Conservation (phyloP, 78 protist genomes). For the Dictyostelium purpureum region DNA sequence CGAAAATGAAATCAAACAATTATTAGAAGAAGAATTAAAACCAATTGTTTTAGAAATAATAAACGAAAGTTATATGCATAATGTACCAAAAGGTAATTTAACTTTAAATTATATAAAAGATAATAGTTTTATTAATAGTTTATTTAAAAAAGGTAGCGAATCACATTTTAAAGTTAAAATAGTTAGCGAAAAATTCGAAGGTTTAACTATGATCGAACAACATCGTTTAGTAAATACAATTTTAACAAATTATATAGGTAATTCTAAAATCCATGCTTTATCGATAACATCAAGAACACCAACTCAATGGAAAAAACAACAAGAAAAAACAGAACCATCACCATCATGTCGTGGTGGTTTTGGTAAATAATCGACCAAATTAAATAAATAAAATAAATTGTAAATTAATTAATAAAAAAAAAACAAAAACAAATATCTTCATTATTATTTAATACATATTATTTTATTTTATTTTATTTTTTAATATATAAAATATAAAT, state of each 20-base stretch:
- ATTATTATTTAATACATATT: neutral
- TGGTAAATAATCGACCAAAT: conserved; percentile 23
- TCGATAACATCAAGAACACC: conserved; percentile 83
- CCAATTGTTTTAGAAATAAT: conserved; percentile 53
- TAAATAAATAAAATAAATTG: too few species aligned
- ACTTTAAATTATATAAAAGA: too few species aligned
- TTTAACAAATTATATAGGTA: conserved; percentile 57
- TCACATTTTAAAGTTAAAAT: conserved; percentile 86
- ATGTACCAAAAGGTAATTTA: conserved; percentile 85
- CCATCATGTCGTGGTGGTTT: conserved; percentile 21
- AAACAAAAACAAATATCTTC: neutral
- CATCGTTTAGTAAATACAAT: conserved; percentile 83
- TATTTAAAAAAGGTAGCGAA: too few species aligned
- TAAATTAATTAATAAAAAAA: neutral
- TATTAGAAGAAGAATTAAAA: neutral
- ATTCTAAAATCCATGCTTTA: conserved; percentile 87
- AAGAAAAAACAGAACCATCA: neutral
- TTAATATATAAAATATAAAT: neutral
- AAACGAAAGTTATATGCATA: conserved; percentile 78
- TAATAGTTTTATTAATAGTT: too few species aligned
- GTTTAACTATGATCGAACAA: conserved; percentile 73
- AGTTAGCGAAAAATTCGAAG: conserved; percentile 82
- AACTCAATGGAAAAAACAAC: conserved; percentile 67
- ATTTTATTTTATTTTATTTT: neutral
- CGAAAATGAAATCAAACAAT: conserved; percentile 18